These are phyloP conservation scores for Tuber brumale DNA, from an alignment of 495 filamentous ascomycete genomes.

Conservation along the genomic window DNA sequence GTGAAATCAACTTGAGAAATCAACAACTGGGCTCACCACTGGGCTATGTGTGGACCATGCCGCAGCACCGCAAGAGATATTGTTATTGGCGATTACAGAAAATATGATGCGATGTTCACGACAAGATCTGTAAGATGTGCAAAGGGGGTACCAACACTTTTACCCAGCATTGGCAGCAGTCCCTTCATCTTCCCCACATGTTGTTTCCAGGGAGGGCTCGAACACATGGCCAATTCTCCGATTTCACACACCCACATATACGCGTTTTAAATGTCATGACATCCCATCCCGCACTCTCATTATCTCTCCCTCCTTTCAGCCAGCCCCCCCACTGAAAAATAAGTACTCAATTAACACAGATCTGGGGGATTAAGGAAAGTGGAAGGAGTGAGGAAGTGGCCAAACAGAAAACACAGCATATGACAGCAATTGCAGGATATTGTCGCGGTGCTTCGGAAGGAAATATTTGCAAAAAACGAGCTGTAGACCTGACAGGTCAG, in stretches of 20 bases:
- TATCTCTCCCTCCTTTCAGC: not conserved
- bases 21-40: not conserved
- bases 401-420: not conserved
- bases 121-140: not conserved
- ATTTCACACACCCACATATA: not conserved
- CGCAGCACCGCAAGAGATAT: not conserved
- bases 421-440: not conserved
- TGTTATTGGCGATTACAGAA: not conserved
- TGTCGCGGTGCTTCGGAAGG: not conserved
- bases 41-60: not conserved
- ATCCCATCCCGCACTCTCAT: not conserved
- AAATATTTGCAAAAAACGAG: not conserved
- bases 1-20: not conserved
- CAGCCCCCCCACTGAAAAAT: not conserved
- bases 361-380: not conserved
- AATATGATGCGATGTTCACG: not conserved
- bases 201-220: not conserved
- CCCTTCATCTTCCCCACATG: not conserved
- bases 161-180: not conserved
- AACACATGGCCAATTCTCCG: not conserved
- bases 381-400: not conserved
- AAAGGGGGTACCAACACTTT: not conserved
- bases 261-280: not conserved
- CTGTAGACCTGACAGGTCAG: not conserved
- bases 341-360: not conserved